phyloP scores from a whole-genome alignment of 2,329 filamentous ascomycete species.

The Rutstroemia sp. region DNA sequence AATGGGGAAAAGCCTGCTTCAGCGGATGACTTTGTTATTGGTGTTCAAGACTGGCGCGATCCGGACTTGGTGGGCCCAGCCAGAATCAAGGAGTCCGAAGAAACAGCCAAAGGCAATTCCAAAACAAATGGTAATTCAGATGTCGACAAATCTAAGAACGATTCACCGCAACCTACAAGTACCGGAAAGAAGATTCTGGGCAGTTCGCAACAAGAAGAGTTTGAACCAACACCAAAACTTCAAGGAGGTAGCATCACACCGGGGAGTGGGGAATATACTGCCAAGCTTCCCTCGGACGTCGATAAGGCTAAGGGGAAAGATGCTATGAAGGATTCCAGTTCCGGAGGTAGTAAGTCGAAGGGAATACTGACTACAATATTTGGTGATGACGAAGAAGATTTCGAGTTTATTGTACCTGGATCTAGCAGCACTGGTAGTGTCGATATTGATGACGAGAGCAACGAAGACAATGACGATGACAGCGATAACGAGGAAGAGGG shows the following conservation, averaged over 20 bases:
- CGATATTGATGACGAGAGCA: constrained; percentile 22
- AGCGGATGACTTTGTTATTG: constrained; percentile 66
- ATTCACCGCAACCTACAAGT: constrained; percentile 14
- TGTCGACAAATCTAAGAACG: constrained; percentile 17
- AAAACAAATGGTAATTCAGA: constrained; percentile 25
- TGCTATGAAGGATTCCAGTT: constrained; percentile 8
- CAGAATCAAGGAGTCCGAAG: constrained; percentile 26
- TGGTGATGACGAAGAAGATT: constrained; percentile 36
- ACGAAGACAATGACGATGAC: constrained; percentile 33
- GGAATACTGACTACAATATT: constrained; percentile 45
- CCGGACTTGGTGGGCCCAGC: constrained; percentile 54
- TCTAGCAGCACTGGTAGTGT: constrained; percentile 9
- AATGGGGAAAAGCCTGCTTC: constrained; percentile 8
- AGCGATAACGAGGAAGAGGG: constrained; percentile 56
- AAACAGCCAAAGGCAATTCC: constrained; percentile 20
- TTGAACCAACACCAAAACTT: constrained; percentile 31
- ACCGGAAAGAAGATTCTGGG: constrained; percentile 23
- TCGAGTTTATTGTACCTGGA: constrained; percentile 23
- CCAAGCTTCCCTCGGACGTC: constrained; percentile 12
- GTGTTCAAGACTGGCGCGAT: constrained; percentile 82
- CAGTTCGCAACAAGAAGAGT: constrained; percentile 24
- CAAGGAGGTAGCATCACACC: constrained; percentile 64
- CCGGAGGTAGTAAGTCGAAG: constrained; percentile 21
- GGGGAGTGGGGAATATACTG: constrained; percentile 62
- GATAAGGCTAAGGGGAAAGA: constrained; percentile 24